Evolutionary conservation across 768 basidiomycete genomes (phyloP), one percentile per base, ranked within the genome.

Genomic region (Stropharia rugosoannulata): DNA sequence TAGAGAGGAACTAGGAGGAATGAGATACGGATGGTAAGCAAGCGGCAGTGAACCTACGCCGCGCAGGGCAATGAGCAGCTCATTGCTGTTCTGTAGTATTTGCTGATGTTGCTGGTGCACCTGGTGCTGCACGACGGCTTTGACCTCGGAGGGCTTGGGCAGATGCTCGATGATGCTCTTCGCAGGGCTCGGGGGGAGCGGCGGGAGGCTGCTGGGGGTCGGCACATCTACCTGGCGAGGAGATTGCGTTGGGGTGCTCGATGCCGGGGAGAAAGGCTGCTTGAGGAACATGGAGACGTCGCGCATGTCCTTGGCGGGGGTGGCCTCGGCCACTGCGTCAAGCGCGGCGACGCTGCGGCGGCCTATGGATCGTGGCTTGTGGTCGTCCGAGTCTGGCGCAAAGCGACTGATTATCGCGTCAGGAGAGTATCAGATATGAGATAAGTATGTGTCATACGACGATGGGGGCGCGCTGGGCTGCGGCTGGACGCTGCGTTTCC

Each of bases 241-340:
- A 8, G 69, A 69, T 11, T 59, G 60, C 46, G 60, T 43, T 13
- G 70, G 67, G 2, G 72, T 64, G 38, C 57, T 54, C 1, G 67
- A 66, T 8, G 60, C 59, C 8, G 80, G 77, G 5, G 81, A 78
- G 29, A 74, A 60, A 12, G 79, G 69, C 19, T 74, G 70, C 61
- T 80, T 82, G 57, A 84, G 71, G 66, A 80, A 78, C 57, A 72
- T 70, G 10, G 85, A 85, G 13, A 83, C 77, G 53, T 80, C 77
- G 43, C 71, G 74, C 27, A 69, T 62, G 47, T 86, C 83, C 38
- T 75, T 74, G n/a, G 70, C 59, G 42, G 85, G 83, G 1, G 82
- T 80, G 3, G 66, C 61, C 60, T 82, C 84, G 49, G 62, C 71
- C 49, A 82, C 67, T 16, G 79, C 67, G 59, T 76, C 76, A 56